Base-by-base conservation (phyloP, 2,329 filamentous ascomycete genomes). In the Neonectria sp. region DNA sequence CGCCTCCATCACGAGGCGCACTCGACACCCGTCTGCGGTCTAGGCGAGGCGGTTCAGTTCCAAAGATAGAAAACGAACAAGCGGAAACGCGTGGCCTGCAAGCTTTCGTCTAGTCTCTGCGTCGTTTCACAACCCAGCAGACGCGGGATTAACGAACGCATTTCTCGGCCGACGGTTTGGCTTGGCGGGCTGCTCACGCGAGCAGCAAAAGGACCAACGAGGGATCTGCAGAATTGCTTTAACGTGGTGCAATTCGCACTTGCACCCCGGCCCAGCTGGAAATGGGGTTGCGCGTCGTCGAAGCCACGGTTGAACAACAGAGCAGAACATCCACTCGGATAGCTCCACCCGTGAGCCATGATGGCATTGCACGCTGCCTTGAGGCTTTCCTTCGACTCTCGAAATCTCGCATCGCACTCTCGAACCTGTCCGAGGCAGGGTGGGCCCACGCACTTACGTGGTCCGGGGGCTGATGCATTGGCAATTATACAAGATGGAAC, bases 1-100 rank as follows among this genome's bases (percentile, higher is more conserved):
- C 45, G 59, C 40, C 51, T 29, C 59, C 40, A 48, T 62, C 59
- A 63, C 40, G 53, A 55, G 58, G 49, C 24, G 11, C 45, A 13
- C 17, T 35, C 15, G 11, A 33, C 51, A 55, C 43, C 51, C 24
- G 52, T 29, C 45, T 33, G 37, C 15, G 25, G 21, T 12, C 6
- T 13, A 7, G 21, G 15, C 17, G 43, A 40, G 53, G 53, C 43
- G 29, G 59, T 62, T 52, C 27, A 37, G 37, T 62, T 35, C 63
- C 56, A 59, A 60, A 55, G 33, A 65, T 65, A 60, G 63, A 55
- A 56, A 13, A 40, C 40, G 12, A n/a, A 40, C 48, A 24, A 49
- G 15, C 56, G 51, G 55, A 24, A 59, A 29, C 63, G 56, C 63
- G 63, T 65, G 56, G 56, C 43, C 43, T 56, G 52, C 52, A 27